phyloP scores from a whole-genome alignment of 148 eudicot species.

The Suaeda aralocaspica region DNA sequence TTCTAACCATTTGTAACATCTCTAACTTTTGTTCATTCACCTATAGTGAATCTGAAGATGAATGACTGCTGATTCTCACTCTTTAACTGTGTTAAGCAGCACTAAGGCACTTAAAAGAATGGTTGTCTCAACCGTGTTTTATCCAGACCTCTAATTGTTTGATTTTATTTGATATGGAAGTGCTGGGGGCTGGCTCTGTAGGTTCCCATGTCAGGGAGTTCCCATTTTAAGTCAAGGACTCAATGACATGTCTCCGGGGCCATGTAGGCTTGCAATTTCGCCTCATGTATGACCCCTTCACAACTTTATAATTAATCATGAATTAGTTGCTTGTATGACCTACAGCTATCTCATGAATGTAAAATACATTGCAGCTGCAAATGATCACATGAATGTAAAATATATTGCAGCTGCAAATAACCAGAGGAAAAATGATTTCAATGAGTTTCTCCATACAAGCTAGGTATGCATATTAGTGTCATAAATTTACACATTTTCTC shows the following conservation, averaged over 20 bases:
- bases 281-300: too few species aligned
- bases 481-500: background rate
- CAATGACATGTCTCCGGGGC: too few species aligned
- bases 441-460: background rate
- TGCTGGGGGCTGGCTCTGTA: background rate
- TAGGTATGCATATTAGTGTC: background rate
- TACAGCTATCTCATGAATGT: too few species aligned
- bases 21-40: background rate
- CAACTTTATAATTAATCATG: too few species aligned
- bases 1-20: constrained; percentile 28
- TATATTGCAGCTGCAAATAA: too few species aligned
- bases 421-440: too few species aligned
- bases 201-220: too few species aligned
- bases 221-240: too few species aligned
- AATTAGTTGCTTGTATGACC: too few species aligned
- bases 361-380: too few species aligned
- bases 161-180: background rate
- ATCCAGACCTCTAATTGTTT: background rate
- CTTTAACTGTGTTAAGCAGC: background rate
- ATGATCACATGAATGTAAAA: background rate
- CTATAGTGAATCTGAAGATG: constrained; percentile 4
- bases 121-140: background rate
- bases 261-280: too few species aligned
- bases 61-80: background rate
- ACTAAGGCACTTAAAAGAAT: background rate